Evolutionary conservation across 768 basidiomycete genomes (phyloP).

Genomic region (Basidioascus undulatus): DNA sequence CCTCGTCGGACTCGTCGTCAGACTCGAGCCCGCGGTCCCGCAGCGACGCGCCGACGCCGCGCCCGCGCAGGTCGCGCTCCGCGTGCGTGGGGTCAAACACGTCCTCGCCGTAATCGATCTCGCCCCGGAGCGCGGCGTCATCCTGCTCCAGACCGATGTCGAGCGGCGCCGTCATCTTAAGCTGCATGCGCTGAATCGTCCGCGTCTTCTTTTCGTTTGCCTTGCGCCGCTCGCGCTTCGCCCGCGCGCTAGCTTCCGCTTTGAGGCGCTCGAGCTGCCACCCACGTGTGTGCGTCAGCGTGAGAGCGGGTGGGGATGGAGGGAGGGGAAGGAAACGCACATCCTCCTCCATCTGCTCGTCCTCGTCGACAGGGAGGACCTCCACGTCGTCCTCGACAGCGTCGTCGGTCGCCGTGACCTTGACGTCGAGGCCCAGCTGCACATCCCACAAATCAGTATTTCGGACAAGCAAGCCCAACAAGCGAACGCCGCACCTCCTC

Average conservation of each 20-base stretch:
- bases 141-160: slow-evolving; percentile 71
- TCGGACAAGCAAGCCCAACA: neutral
- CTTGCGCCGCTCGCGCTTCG: slow-evolving; percentile 56
- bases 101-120: slow-evolving; percentile 37
- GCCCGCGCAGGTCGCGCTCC: slow-evolving; percentile 22
- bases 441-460: neutral
- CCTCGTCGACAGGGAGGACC: slow-evolving; percentile 45
- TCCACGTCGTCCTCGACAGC: slow-evolving; percentile 37
- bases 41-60: no score
- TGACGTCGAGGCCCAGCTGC: slow-evolving; percentile 64
- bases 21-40: slow-evolving; percentile 18
- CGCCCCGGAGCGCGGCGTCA: slow-evolving; percentile 44
- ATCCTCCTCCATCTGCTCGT: slow-evolving; percentile 71
- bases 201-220: slow-evolving; percentile 71
- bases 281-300: neutral
- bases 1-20: slow-evolving; percentile 26
- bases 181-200: slow-evolving; percentile 80
- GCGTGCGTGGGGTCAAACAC: slow-evolving; percentile 59
- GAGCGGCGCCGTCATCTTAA: slow-evolving; percentile 91
- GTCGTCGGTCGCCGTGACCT: slow-evolving; percentile 19
- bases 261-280: slow-evolving; percentile 59
- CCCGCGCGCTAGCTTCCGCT: slow-evolving; percentile 41
- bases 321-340: slow-evolving; percentile 22
- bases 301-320: slow-evolving; percentile 1
- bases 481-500: slow-evolving; percentile 40